Evolutionary conservation across 1,139 yeast genomes (phyloP).

Genomic region (Protomyces lactucae-debilis): DNA sequence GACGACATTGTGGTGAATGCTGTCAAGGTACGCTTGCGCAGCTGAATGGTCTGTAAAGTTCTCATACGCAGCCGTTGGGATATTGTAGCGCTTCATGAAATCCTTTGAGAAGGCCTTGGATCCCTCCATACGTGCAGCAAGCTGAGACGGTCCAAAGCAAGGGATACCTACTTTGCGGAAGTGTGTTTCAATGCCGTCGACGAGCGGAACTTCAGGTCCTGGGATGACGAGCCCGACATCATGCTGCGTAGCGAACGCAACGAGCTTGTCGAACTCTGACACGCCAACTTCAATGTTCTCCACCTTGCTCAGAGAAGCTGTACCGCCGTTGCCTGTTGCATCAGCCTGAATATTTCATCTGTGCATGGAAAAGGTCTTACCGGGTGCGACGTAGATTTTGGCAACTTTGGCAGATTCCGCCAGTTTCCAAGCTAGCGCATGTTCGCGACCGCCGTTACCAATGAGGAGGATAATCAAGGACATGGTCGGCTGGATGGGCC

Average conservation of each 20-base stretch:
- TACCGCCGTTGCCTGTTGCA: conserved; percentile 68
- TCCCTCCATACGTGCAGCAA: conserved; percentile 94
- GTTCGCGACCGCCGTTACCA: conserved; percentile 99
- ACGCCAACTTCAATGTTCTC: conserved; percentile 66
- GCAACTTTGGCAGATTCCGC: conserved; percentile 68
- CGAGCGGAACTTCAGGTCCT: conserved; percentile 99
- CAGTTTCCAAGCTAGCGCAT: conserved; percentile 90
- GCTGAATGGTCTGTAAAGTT: conserved; percentile 71
- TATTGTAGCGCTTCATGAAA: conserved; percentile 84
- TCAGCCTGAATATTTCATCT: not conserved
- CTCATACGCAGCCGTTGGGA: conserved; percentile 88
- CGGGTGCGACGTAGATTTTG: conserved; percentile 87
- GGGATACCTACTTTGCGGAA: conserved; percentile 79
- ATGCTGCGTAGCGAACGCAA: conserved; percentile 65
- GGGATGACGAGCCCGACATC: conserved; percentile 76
- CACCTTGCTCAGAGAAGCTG: conserved; percentile 53
- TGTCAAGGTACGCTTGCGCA: conserved; percentile 65
- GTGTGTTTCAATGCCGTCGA: conserved; percentile 75
- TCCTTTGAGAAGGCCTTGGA: conserved; percentile 92
- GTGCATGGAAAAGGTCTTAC: conserved; percentile 38
- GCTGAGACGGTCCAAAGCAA: conserved; percentile 88
- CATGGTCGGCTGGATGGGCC: not conserved
- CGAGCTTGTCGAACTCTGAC: conserved; percentile 41
- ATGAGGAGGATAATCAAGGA: conserved; percentile 55
- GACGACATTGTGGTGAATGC: conserved; percentile 71